Conservation (phyloP, 2,329 filamentous ascomycete species). For the Davidsoniella neocaledoniae region DNA sequence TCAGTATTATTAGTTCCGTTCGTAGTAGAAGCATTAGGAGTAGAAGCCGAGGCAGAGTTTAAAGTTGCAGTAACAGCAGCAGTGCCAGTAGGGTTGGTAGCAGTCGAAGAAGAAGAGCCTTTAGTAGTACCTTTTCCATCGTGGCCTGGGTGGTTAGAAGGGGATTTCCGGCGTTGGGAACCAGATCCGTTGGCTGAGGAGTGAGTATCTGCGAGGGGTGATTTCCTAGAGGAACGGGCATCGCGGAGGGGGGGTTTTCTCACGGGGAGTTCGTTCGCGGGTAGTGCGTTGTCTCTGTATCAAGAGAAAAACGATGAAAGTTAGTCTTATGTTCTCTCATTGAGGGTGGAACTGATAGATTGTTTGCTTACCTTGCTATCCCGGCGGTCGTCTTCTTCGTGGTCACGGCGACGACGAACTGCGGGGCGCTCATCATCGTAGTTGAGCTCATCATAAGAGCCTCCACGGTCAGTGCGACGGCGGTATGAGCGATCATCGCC, state of each 20-base stretch:
- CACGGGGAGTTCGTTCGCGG: slow-evolving; percentile 25
- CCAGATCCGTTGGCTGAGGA: slow-evolving; percentile 13
- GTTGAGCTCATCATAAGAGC: slow-evolving; percentile 72
- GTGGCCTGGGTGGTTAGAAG: background rate
- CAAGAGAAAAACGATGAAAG: background rate
- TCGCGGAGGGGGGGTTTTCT: slow-evolving; percentile 45
- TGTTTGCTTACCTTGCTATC: slow-evolving; percentile 41
- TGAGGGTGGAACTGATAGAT: slow-evolving; percentile 14
- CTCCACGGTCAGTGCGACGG: slow-evolving; percentile 59
- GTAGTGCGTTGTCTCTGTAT: slow-evolving; percentile 29
- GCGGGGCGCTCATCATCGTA: slow-evolving; percentile 63
- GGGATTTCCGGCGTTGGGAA: slow-evolving; percentile 9
- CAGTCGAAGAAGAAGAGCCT: background rate
- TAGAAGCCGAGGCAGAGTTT: background rate
- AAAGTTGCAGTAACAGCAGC: background rate
- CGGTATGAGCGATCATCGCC: slow-evolving; percentile 80
- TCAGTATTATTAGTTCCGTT: background rate
- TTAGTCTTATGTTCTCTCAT: background rate
- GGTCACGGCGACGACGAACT: slow-evolving; percentile 53
- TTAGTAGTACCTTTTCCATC: background rate
- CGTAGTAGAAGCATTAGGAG: background rate
- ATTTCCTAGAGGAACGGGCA: slow-evolving; percentile 27
- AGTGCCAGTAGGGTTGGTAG: background rate
- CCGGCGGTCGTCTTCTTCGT: slow-evolving; percentile 59
- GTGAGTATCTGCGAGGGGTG: slow-evolving; percentile 35